Percentiles rank a stretch among this genome's conserved stretches.
Evolutionary conservation across 2,329 filamentous ascomycete genomes (phyloP).

Genomic region (Corinectria fuckeliana): DNA sequence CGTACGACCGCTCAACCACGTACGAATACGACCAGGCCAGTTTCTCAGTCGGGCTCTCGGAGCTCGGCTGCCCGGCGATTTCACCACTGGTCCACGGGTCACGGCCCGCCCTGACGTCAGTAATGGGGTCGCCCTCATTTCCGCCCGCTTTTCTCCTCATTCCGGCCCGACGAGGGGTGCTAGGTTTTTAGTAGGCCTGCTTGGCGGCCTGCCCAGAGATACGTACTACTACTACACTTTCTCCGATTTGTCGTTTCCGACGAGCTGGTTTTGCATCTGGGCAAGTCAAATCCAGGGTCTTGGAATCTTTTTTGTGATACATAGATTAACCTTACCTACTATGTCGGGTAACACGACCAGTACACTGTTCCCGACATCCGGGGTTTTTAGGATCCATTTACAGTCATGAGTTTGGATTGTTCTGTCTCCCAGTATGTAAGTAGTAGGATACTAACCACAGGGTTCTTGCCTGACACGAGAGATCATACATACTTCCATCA

Average conservation of each 20-base stretch:
- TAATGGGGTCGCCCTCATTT: conserved; percentile 3
- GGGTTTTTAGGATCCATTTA: neutral
- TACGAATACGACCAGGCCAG: no score
- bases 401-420: conserved; percentile 10
- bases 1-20: no score
- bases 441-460: conserved; percentile 4
- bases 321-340: neutral
- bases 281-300: neutral
- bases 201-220: no score
- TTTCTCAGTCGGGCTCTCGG: neutral
- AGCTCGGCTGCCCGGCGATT: neutral
- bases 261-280: neutral
- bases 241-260: neutral
- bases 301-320: neutral
- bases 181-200: no score
- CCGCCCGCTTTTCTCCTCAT: conserved; percentile 10
- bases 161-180: neutral
- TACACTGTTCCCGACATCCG: neutral
- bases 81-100: neutral
- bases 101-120: conserved; percentile 33
- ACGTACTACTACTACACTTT: neutral
- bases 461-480: neutral
- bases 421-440: conserved; percentile 4
- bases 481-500: conserved; percentile 4
- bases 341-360: neutral